phyloP scores from a whole-genome alignment of 352 stramenopile species.

The Paralagenidium karlingii region DNA sequence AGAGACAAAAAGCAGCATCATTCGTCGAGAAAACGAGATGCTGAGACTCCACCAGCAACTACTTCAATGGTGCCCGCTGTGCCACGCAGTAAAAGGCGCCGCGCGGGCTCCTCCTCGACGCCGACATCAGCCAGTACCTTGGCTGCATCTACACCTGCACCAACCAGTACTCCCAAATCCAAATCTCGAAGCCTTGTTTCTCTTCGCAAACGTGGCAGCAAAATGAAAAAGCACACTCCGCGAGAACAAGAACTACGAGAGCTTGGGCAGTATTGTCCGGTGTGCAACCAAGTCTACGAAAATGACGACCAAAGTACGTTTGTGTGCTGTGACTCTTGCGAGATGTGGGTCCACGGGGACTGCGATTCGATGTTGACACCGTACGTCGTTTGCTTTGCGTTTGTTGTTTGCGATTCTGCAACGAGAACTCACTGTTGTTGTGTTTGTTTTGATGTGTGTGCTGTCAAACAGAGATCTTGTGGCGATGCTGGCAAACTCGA shows the following conservation, averaged over 20 bases:
- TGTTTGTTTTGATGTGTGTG: constrained; percentile 1
- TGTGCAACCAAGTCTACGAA: constrained; percentile 79
- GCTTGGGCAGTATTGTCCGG: constrained; percentile 73
- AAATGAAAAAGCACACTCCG: constrained; percentile 46
- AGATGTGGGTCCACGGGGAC: constrained; percentile 75
- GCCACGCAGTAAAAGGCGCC: too few species aligned
- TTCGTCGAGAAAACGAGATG: too few species aligned
- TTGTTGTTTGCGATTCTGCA: background rate
- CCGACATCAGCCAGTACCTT: too few species aligned
- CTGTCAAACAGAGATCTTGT: constrained; percentile 23
- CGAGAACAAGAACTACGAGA: constrained; percentile 66
- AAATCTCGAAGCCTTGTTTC: too few species aligned
- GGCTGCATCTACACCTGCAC: constrained; percentile 2
- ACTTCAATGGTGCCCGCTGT: too few species aligned
- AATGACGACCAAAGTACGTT: constrained; percentile 77
- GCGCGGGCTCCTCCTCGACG: too few species aligned
- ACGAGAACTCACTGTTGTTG: too few species aligned
- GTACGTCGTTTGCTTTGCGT: constrained; percentile 17
- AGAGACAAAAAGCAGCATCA: too few species aligned
- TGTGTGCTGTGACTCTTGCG: constrained; percentile 81
- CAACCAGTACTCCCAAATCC: constrained; percentile 6
- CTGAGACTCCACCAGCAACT: too few species aligned
- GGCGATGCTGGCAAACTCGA: constrained; percentile 42
- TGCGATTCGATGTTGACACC: constrained; percentile 58
- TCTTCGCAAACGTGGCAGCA: constrained; percentile 27